phyloP scores from a whole-genome alignment of 192 early-diverging fungal species.

The Thamnidium elegans region DNA sequence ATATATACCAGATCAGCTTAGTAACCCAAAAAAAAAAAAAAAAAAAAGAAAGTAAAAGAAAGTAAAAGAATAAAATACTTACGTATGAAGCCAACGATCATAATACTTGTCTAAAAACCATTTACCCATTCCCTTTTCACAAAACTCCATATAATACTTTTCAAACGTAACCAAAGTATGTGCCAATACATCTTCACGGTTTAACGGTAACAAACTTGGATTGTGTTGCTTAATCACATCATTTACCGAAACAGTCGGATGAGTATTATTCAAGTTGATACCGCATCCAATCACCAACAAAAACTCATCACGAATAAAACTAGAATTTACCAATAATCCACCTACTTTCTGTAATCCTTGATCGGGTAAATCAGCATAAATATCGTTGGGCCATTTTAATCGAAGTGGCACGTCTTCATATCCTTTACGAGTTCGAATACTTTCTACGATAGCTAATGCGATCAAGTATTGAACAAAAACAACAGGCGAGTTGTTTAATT shows the following conservation, averaged over 20 bases:
- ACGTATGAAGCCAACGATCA: conserved; percentile 81
- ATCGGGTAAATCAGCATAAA: conserved; percentile 68
- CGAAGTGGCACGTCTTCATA: conserved; percentile 80
- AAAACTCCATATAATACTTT: conserved; percentile 70
- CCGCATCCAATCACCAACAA: conserved; percentile 86
- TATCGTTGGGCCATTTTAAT: conserved; percentile 98
- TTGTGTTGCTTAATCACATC: conserved; percentile 68
- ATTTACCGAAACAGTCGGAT: conserved; percentile 87
- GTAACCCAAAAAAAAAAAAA: background rate
- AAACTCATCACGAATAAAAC: conserved; percentile 69
- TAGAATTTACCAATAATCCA: conserved; percentile 86
- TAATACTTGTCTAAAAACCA: conserved; percentile 82
- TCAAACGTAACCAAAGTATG: conserved; percentile 72
- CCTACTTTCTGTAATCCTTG: conserved; percentile 72
- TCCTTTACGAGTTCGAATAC: conserved; percentile 61
- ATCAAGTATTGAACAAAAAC: conserved; percentile 96
- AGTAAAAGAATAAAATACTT: conserved; percentile 9
- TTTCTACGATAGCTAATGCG: conserved; percentile 80
- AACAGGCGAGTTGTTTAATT: conserved; percentile 55
- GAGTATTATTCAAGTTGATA: conserved; percentile 78
- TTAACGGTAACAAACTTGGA: conserved; percentile 50
- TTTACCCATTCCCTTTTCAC: conserved; percentile 43
- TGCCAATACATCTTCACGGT: conserved; percentile 68
- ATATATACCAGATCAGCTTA: background rate
- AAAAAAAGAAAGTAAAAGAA: background rate